Conservation (phyloP, 176 grass and related monocot genomes). For the Carex pumila region DNA sequence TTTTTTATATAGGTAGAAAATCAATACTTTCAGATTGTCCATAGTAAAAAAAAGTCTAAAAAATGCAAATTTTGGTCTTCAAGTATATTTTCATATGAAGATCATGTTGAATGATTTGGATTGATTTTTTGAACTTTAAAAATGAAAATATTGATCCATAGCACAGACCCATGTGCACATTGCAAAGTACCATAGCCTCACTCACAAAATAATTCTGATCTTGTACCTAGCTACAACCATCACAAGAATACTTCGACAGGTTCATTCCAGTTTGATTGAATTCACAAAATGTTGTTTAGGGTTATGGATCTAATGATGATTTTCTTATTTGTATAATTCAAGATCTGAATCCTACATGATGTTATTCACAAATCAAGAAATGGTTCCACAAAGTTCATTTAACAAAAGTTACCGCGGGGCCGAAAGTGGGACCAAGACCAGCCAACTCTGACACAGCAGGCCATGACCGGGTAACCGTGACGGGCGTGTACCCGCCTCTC, state of each 20-base stretch:
- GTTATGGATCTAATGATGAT: neutral
- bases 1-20: too few species aligned
- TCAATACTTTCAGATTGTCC: too few species aligned
- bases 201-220: neutral
- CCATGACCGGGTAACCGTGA: neutral
- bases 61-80: too few species aligned
- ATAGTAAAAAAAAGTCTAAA: too few species aligned
- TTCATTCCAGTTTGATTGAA: neutral
- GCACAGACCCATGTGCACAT: too few species aligned
- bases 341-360: neutral
- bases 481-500: neutral
- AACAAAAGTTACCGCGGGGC: constrained; percentile 13
- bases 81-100: too few species aligned
- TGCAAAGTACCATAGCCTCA: too few species aligned
- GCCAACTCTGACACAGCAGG: constrained; percentile 2
- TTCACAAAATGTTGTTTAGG: neutral
- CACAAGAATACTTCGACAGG: neutral
- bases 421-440: neutral
- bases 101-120: too few species aligned
- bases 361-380: neutral
- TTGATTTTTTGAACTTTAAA: too few species aligned
- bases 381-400: neutral
- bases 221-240: neutral
- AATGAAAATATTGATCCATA: too few species aligned
- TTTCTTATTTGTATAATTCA: neutral